These are phyloP conservation scores for Cladophialophora immunda DNA, from an alignment of 2,329 filamentous ascomycete genomes.

Conservation along the genomic window DNA sequence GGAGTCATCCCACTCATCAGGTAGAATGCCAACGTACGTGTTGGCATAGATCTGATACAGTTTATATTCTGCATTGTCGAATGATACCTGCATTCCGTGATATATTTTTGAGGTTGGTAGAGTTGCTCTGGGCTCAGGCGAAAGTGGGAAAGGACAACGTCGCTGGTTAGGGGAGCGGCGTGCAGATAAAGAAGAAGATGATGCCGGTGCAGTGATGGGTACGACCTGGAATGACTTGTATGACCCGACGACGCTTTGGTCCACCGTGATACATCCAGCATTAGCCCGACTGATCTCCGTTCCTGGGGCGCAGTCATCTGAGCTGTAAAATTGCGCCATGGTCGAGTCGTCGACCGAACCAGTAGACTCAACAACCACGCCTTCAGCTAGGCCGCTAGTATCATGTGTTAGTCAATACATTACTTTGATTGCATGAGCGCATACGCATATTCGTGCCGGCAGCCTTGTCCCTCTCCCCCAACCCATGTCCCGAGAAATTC, in stretches of 20 bases:
- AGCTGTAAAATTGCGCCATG: constrained; percentile 2
- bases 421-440: neutral
- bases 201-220: neutral
- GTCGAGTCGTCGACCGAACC: constrained; percentile 5
- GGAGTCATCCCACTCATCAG: neutral
- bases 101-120: neutral
- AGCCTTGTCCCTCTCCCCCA: constrained; percentile 9
- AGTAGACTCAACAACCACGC: constrained; percentile 9
- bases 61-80: neutral
- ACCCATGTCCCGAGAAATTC: constrained; percentile 13
- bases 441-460: constrained; percentile 11
- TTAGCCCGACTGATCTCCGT: neutral
- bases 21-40: neutral
- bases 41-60: neutral
- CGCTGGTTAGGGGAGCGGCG: neutral
- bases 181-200: neutral
- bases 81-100: neutral
- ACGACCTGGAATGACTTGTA: constrained; percentile 17
- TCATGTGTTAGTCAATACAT: constrained; percentile 1
- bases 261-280: constrained; percentile 7
- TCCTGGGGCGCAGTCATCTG: constrained; percentile 2
- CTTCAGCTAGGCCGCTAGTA: constrained; percentile 7
- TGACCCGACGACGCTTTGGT: constrained; percentile 5
- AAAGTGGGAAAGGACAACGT: neutral
- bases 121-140: neutral